Evolutionary conservation across 2,329 filamentous ascomycete species (phyloP), one percentile per base, ranked within the genome.

Genomic region (Colletotrichum paranaense): DNA sequence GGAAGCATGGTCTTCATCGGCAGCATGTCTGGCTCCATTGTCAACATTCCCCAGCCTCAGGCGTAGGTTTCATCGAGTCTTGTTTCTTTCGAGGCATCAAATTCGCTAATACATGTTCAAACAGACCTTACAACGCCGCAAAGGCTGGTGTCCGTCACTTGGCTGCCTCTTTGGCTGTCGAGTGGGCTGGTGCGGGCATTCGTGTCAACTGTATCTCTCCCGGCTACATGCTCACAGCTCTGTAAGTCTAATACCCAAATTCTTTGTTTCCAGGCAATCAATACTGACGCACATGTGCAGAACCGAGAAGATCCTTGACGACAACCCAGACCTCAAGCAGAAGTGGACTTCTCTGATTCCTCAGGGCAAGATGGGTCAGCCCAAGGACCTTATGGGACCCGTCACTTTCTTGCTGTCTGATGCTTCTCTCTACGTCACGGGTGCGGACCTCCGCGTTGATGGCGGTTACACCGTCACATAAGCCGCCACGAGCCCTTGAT

Each of bases 1-100:
- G 96, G 95, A 56, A 97, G 93, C 85, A 95, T 98, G 82, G 94
- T 98, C 78, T 93, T 98, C 86, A 97, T 98, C 79, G 96, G 95
- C 32, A 97, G 93, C 88, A 98, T 98, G 95, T 95, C 93, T 64
- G 96, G 95, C 57, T 86, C 92, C 68, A 95, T 98, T 78, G 96
- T 98, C 83, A 98, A 98, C 80, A 93, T 98, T 9, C 96, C 96
- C 19, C 96, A 98, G 83, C 95, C 95, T 0, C 96, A 98, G 82
- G 94, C 91, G 87, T 89, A 78, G 82, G 88, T 9, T 26, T 3
- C 22, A 22, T 26, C 30, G 56, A 35, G 38, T 28, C 24, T 56
- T 46, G 16, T n/a, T 58, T 42, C 49, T 30, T n/a, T 6, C 52
- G 58, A 46, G 38, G 38, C 16, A 22, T 38, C 19, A 4, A 5